Evolutionary conservation across 2,329 filamentous ascomycete species (phyloP), one percentile per base, ranked within the genome.

Genomic region (Alternaria consortialis): DNA sequence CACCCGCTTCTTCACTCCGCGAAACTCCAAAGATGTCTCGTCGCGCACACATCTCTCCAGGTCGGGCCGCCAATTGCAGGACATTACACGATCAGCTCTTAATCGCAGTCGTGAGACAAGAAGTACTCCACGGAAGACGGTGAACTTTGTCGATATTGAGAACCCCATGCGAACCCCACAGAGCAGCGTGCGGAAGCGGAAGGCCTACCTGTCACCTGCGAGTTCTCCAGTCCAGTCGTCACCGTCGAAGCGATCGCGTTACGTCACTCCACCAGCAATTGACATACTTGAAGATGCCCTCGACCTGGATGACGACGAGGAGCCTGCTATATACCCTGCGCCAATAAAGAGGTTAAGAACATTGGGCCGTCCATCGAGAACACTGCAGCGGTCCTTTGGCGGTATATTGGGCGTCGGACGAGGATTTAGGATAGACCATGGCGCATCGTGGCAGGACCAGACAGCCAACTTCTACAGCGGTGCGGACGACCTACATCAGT

Each of bases 391-490:
- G 20, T 82, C 79, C 27, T 84, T 84, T 63, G 82, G 82, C 29
- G 82, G 82, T 4, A 68, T 75, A 34, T 67, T 77, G 56, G 76
- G 73, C 15, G 68, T 81, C 1, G 77, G 77, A 4, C 77, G 80
- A 42, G 81, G 81, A 6, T 75, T 74, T 31, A 65, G 71, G 42
- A 63, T 63, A 27, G 81, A 83, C 66, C 81, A 83, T 59, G 79
- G 79, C 61, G 62, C 73, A 77, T 83, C 84, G 56, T 89, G 86
- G 86, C 84, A 85, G 73, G 81, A 85, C 66, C 82, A 88, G 71
- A 87, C 87, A 4, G 82, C 84, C 27, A 78, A 84, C 57, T 90
- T 90, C 74, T 86, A 88, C 72, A 87, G 85, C 36, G 79, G 80
- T 32, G 81, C 87, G 7, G 80, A 83, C 9, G 88, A 90, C 69